A percentile compares a stretch with the other conserved stretches of the same genome.
These are phyloP conservation scores for Silene coronaria DNA, from an alignment of 179 eudicot genomes.

Conservation along the genomic window DNA sequence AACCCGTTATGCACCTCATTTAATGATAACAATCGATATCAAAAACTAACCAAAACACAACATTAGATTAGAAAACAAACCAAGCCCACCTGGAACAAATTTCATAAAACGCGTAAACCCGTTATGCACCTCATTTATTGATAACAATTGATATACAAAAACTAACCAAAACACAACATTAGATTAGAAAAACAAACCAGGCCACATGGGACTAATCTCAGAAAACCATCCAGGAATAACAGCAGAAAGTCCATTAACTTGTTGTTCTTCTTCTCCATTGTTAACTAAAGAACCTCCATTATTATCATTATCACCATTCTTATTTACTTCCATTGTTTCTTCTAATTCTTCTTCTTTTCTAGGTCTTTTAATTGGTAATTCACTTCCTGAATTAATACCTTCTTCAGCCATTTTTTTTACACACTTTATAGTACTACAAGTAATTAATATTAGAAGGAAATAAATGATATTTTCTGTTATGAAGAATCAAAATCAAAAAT, in stretches of 20 bases:
- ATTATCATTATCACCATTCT: not conserved
- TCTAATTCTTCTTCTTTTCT: conserved; percentile 34
- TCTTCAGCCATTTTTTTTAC: conserved; percentile 29
- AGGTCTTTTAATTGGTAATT: conserved; percentile 46
- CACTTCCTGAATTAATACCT: conserved; percentile 17
- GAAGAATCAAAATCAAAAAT: not conserved
- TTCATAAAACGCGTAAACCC: conserved; percentile 63
- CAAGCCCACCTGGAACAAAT: conserved; percentile 98
- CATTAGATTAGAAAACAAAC: conserved; percentile 29
- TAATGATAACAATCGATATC: not conserved
- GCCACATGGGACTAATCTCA: conserved; percentile 98
- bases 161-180: not conserved
- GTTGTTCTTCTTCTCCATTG: conserved; percentile 17
- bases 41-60: not conserved
- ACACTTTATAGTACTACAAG: no score
- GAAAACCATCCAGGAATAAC: conserved; percentile 91
- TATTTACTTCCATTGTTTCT: conserved; percentile 13
- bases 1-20: no score
- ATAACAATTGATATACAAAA: not conserved
- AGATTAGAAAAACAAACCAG: conserved; percentile 46
- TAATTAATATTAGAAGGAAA: no score
- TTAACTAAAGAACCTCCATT: conserved; percentile 24
- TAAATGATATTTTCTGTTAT: no score
- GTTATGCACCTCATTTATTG: not conserved
- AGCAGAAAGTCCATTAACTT: conserved; percentile 37